Base-by-base conservation (phyloP, 148 eudicot species). In the Silene latifolia region DNA sequence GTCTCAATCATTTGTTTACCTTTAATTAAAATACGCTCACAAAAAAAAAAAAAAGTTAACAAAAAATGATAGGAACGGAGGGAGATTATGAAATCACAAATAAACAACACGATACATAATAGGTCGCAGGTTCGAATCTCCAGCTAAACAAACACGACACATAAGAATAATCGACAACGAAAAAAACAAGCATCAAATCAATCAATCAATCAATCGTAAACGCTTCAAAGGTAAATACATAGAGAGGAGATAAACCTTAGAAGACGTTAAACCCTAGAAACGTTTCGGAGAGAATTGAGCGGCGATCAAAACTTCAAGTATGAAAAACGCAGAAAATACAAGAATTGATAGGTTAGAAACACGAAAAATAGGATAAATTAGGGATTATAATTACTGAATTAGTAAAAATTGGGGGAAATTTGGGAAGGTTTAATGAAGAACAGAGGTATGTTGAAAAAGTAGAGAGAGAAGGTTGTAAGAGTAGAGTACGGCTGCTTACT, bases 251-350 rank as follows among this genome's bases (percentile, higher is more conserved):
- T 35, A 64, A 62, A 77, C 63, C 69, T 57, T 17, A 77, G 54
- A 64, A 21, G 74, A 35, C 76, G 69, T 24, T 65, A 78, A 65
- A 72, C 71, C 75, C 71, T 64, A 72, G 20, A 3, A 72, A 56
- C 15, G 29, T 59, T 17, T 14, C 44, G 3, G 12, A 64, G 39
- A 51, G 4, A 51, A 51, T 60, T n/a, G 32, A 15, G 13, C 76
- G 53, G 9, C 56, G 56, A 73, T 61, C 76, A 73, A 61, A 60
- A 12, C 56, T 13, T 51, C 15, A 51, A 51, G 15, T 51, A 51
- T 51, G 17, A 51, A 51, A 48, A 51, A 51, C 18, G 56, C 56
- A 51, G 56, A 9, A 48, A 35, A 48, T 48, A 48, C 8, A 48
- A 2, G 54, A 48, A 13, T 10, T 11, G 15, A 8, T 11, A 48